These are phyloP conservation scores for Cyberlindnera maritima DNA, from an alignment of 805 yeast genomes.

Conservation along the genomic window DNA sequence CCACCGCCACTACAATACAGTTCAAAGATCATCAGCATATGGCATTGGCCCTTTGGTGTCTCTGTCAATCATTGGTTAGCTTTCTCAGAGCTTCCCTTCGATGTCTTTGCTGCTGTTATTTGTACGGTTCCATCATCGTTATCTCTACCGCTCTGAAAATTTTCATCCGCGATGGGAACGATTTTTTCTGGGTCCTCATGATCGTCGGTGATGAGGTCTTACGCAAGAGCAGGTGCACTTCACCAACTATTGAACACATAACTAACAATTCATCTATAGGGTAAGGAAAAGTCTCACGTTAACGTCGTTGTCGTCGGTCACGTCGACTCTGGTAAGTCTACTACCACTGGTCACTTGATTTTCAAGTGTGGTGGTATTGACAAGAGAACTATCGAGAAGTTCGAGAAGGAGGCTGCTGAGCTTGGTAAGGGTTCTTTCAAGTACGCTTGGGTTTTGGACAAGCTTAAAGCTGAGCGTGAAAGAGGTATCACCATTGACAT, in stretches of 20 bases:
- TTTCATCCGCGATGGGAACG: slow-evolving; percentile 1
- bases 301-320: slow-evolving; percentile 99
- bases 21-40: not conserved
- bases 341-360: slow-evolving; percentile 99
- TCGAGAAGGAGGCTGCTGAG: slow-evolving; percentile 98
- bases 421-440: slow-evolving; percentile 98
- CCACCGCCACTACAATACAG: not conserved
- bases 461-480: slow-evolving; percentile 67
- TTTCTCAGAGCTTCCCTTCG: not conserved
- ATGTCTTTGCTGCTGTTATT: not conserved
- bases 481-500: slow-evolving; percentile 97
- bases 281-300: slow-evolving; percentile 96
- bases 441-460: slow-evolving; percentile 97
- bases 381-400: slow-evolving; percentile 98
- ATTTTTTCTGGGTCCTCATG: not conserved
- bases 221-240: not conserved
- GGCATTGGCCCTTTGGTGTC: too few species aligned
- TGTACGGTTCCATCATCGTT: not conserved
- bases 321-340: slow-evolving; percentile 99
- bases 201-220: not conserved
- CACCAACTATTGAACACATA: not conserved
- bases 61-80: too few species aligned
- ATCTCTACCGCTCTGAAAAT: not conserved
- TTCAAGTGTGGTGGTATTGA: slow-evolving; percentile 99
- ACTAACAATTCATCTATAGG: slow-evolving; percentile 42